Base-by-base conservation (phyloP, 2,329 filamentous ascomycete genomes). In the Lachnellula arida region DNA sequence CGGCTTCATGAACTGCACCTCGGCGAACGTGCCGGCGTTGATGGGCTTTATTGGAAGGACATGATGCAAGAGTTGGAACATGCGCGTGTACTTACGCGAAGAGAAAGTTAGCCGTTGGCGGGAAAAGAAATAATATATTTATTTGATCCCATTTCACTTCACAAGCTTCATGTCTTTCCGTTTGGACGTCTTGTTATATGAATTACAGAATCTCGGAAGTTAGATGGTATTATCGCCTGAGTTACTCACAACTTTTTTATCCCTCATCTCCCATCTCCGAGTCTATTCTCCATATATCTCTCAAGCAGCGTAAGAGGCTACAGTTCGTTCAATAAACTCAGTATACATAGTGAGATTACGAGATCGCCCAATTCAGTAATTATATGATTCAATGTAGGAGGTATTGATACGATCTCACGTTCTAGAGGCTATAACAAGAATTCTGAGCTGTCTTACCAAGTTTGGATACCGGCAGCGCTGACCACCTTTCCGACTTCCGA, bases 401-500 rank as follows among this genome's bases (percentile, higher is more conserved):
- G 48, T 55, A 51, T 55, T 55, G 48, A 55, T 4, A 56, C 52
- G 49, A 49, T 56, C 54, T 56, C 54, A 52, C 49, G 39, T 56
- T 56, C 48, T 56, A 55, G 54, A 51, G 54, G 46, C 54, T 56
- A 51, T 52, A 44, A 51, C 42, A 55, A 55, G 53, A 56, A 56
- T 42, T 43, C 49, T 51, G 43, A 53, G 43, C 42, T 47, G 51
- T 54, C 44, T 55, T 60, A 60, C 58, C 58, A 60, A 46, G 53
- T 17, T 49, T 60, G 58, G 39, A 54, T 48, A 51, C 53, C 56
- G 22, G 46, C 49, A 47, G 49, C 49, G 37, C 53, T 37, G 15
- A 76, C 62, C 6, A 73, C 66, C 62, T 68, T 73, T 15, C 75
- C 75, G 37, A 67, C 68, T 61, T 78, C 72, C 3, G 50, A 64